Evolutionary conservation across 139 green algal genomes (phyloP).

Genomic region (Protoeuglena noctilucae): DNA sequence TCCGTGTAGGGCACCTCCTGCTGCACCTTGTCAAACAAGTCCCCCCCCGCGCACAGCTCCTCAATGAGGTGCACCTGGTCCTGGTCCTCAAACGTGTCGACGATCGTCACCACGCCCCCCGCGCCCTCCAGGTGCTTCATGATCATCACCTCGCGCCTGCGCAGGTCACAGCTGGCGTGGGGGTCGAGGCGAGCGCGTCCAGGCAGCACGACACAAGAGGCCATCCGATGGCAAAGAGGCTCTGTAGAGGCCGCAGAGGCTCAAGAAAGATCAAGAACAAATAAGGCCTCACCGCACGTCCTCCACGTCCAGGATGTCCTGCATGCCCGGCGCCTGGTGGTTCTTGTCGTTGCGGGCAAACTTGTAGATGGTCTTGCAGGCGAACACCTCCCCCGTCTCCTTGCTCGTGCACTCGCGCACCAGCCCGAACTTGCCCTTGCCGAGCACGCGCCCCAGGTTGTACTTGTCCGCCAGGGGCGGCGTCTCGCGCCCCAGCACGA

Average conservation of each 20-base stretch:
- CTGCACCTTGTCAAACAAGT: slow-evolving; percentile 7
- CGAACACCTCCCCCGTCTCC: not conserved
- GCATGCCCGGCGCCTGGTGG: not conserved
- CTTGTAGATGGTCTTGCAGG: slow-evolving; percentile 5
- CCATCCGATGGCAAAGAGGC: too few species aligned
- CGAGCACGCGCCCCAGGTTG: not conserved
- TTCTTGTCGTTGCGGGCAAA: too few species aligned
- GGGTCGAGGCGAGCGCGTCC: too few species aligned
- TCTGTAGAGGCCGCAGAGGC: too few species aligned
- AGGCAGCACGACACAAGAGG: too few species aligned
- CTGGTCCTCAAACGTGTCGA: slow-evolving; percentile 2
- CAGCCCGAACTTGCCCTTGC: slow-evolving; percentile 1
- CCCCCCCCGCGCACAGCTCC: slow-evolving; percentile 9
- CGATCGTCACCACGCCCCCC: slow-evolving; percentile 3
- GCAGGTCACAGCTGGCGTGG: too few species aligned
- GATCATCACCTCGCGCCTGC: slow-evolving; percentile 53
- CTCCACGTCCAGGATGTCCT: slow-evolving; percentile 6
- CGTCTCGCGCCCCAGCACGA: not conserved
- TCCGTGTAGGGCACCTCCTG: slow-evolving; percentile 3
- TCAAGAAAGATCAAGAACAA: too few species aligned
- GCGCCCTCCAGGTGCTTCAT: slow-evolving; percentile 37
- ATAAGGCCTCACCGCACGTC: too few species aligned
- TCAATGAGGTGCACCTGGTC: slow-evolving; percentile 6
- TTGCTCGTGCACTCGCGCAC: not conserved
- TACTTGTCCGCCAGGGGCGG: not conserved